A percentile compares a stretch with the other conserved stretches of the same genome.
These are phyloP conservation scores for Emmonsiellopsis sp. DNA, from an alignment of 2,329 filamentous ascomycete genomes.

Conservation along the genomic window DNA sequence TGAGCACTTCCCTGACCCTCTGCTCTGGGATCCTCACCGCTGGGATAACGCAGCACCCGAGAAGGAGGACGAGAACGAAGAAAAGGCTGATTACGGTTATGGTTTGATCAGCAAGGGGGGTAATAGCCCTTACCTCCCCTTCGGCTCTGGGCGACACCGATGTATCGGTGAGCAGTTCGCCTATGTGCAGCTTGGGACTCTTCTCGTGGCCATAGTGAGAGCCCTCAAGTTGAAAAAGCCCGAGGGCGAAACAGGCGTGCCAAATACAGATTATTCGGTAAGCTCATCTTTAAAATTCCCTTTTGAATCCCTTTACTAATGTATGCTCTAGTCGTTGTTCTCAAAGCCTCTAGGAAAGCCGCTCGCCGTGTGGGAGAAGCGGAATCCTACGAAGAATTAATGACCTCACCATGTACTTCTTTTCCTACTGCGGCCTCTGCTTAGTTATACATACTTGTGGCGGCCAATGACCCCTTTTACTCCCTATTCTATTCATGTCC, in stretches of 20 bases:
- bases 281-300: constrained; percentile 12
- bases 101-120: constrained; percentile 87
- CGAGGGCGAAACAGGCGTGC: constrained; percentile 41
- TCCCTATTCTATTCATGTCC: not conserved
- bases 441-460: not conserved
- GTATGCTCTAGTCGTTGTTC: constrained; percentile 47
- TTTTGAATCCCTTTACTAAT: not conserved
- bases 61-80: constrained; percentile 45
- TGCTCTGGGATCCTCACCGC: constrained; percentile 80
- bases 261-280: constrained; percentile 49
- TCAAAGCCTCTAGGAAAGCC: constrained; percentile 63
- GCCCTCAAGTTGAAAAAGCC: constrained; percentile 70
- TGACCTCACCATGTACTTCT: not conserved
- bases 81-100: constrained; percentile 88
- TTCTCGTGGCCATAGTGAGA: constrained; percentile 66
- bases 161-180: constrained; percentile 98
- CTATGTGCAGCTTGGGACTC: constrained; percentile 82
- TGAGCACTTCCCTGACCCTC: constrained; percentile 70
- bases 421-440: not conserved
- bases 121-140: constrained; percentile 82
- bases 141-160: constrained; percentile 83
- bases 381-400: constrained; percentile 8
- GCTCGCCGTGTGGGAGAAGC: constrained; percentile 38
- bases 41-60: constrained; percentile 61
- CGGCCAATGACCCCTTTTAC: too few species aligned